phyloP scores from a whole-genome alignment of 345 rosid species.

The Salix brachista region DNA sequence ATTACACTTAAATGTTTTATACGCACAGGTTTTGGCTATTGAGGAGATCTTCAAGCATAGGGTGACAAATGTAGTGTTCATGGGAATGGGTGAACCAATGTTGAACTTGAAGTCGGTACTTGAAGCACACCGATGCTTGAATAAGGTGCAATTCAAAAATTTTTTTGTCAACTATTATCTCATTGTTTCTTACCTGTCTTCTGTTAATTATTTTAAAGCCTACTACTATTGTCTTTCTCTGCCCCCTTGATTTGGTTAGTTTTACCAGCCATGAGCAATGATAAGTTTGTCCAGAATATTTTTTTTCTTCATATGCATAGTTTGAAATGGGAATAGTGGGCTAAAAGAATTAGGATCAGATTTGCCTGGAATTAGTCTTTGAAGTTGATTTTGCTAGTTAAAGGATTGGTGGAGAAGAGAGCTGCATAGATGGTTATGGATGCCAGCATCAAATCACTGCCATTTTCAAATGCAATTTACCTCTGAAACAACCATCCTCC shows the following conservation, averaged over 20 bases:
- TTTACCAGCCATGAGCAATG: neutral
- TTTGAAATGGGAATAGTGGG: neutral
- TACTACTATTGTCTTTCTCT: neutral
- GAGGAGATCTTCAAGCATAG: slow-evolving; percentile 88
- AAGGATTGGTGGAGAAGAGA: neutral
- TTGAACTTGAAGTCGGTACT: slow-evolving; percentile 86
- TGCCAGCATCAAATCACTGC: neutral
- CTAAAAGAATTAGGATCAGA: neutral
- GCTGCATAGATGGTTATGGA: neutral
- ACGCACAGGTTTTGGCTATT: slow-evolving; percentile 69
- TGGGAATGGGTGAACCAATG: slow-evolving; percentile 99
- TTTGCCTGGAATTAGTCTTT: neutral
- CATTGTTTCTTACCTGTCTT: neutral
- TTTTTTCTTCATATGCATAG: neutral
- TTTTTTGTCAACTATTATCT: neutral
- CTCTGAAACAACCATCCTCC: slow-evolving; percentile 3
- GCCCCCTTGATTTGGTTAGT: neutral
- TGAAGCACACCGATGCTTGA: slow-evolving; percentile 85
- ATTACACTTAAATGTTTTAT: neutral
- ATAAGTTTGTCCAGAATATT: neutral
- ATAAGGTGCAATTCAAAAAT: slow-evolving; percentile 51
- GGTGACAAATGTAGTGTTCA: slow-evolving; percentile 92
- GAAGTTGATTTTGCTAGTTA: neutral
- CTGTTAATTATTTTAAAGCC: neutral
- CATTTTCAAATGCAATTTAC: neutral